Conservation (phyloP, 371 early-diverging fungal species). For the Mucor racemosus region DNA sequence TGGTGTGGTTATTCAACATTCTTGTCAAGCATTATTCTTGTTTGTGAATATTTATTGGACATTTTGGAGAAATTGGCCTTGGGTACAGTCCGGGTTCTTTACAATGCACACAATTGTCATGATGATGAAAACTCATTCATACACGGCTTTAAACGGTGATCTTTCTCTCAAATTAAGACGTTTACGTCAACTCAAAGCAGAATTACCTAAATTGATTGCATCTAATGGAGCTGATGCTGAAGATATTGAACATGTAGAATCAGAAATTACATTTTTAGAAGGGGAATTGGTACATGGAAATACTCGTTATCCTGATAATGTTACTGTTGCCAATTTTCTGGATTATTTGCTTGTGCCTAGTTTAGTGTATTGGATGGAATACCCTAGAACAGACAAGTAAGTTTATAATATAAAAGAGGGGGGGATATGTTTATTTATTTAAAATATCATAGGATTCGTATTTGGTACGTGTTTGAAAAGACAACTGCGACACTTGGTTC, state of each 20-base stretch:
- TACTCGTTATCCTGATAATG: constrained; percentile 78
- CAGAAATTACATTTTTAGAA: constrained; percentile 62
- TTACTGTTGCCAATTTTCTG: constrained; percentile 82
- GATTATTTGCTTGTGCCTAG: constrained; percentile 90
- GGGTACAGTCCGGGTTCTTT: constrained; percentile 91
- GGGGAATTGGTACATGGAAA: constrained; percentile 64
- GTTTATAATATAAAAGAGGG: constrained; percentile 3
- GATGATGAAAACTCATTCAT: constrained; percentile 96
- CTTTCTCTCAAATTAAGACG: constrained; percentile 57
- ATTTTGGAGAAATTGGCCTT: constrained; percentile 82
- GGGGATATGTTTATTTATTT: background rate
- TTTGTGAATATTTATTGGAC: constrained; percentile 70
- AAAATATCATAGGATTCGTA: constrained; percentile 69
- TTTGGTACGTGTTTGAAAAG: constrained; percentile 88
- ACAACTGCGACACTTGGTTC: constrained; percentile 80
- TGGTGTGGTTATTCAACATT: constrained; percentile 70
- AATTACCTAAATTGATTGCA: constrained; percentile 38
- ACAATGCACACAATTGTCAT: constrained; percentile 88
- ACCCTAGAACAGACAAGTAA: constrained; percentile 86
- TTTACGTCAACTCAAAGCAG: constrained; percentile 41
- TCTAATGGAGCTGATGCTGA: constrained; percentile 7
- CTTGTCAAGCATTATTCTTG: constrained; percentile 70
- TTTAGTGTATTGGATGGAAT: constrained; percentile 91
- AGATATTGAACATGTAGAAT: constrained; percentile 35
- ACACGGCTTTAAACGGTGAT: constrained; percentile 77